Evolutionary conservation across 306 rosid species (phyloP).

Genomic region (Trifolium pratense): DNA sequence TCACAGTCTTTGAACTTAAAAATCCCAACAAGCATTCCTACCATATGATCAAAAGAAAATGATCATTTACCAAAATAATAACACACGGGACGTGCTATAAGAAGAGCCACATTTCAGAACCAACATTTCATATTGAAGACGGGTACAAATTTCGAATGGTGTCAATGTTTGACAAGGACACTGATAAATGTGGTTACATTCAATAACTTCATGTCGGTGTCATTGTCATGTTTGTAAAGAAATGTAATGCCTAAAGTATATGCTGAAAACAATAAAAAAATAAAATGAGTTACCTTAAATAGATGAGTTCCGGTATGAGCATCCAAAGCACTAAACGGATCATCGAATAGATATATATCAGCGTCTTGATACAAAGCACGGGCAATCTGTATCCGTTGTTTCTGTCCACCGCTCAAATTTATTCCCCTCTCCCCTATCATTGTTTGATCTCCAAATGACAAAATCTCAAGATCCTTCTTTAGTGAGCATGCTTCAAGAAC

Average conservation of each 20-base stretch:
- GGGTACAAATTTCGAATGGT: no score
- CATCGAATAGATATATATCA: conserved; percentile 82
- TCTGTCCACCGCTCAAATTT: conserved; percentile 92
- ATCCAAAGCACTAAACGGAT: conserved; percentile 92
- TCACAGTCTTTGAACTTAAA: conserved; percentile 63
- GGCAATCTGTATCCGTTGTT: conserved; percentile 84
- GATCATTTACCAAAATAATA: no score
- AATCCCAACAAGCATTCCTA: conserved; percentile 76
- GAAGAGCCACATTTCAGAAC: conserved; percentile 13
- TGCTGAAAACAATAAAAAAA: conserved; percentile 14
- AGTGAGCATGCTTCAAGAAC: conserved; percentile 80
- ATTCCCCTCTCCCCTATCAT: conserved; percentile 86
- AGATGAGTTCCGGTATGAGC: conserved; percentile 93
- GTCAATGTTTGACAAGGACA: no score
- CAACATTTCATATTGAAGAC: no score
- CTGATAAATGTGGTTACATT: no score
- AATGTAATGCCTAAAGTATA: neutral
- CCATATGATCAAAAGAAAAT: neutral
- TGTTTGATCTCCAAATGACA: conserved; percentile 81
- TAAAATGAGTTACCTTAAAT: conserved; percentile 61
- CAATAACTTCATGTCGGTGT: neutral
- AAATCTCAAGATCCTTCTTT: conserved; percentile 73
- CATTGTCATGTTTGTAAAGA: neutral
- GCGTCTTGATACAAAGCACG: conserved; percentile 82
- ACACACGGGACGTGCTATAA: neutral